phyloP scores from a whole-genome alignment of 371 early-diverging fungal species.

The Pancytospora philotis region DNA sequence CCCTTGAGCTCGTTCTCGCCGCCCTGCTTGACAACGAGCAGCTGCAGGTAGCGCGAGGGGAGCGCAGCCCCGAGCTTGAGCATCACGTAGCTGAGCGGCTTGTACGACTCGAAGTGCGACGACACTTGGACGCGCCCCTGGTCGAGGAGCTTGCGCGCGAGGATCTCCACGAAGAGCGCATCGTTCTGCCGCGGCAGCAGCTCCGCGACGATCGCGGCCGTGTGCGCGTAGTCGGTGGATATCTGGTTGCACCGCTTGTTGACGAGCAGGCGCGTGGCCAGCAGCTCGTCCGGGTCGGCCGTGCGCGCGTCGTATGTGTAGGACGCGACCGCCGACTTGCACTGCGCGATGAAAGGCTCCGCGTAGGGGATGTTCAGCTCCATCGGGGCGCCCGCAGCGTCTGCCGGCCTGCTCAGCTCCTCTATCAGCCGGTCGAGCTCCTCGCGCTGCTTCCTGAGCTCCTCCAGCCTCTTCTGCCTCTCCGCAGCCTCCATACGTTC shows the following conservation, averaged over 20 bases:
- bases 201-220: neutral
- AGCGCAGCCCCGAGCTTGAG: neutral
- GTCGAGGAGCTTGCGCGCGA: slow-evolving; percentile 30
- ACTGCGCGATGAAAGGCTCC: neutral
- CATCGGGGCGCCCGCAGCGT: neutral
- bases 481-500: slow-evolving; percentile 1
- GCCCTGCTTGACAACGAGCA: slow-evolving; percentile 2
- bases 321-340: neutral
- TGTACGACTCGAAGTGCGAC: slow-evolving; percentile 35
- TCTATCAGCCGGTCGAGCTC: slow-evolving; percentile 16
- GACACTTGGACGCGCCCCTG: slow-evolving; percentile 50
- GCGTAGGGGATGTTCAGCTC: slow-evolving; percentile 15
- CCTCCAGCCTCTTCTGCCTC: neutral
- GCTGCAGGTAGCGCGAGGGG: neutral
- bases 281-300: neutral
- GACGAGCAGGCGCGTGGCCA: slow-evolving; percentile 12
- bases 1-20: slow-evolving; percentile 18
- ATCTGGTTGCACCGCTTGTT: slow-evolving; percentile 31
- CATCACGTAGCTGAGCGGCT: slow-evolving; percentile 13
- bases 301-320: neutral
- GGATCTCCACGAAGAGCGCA: slow-evolving; percentile 28
- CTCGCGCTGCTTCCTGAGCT: slow-evolving; percentile 20
- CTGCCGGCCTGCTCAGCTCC: neutral
- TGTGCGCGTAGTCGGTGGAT: slow-evolving; percentile 21
- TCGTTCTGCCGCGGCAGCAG: slow-evolving; percentile 3